These are phyloP conservation scores for Talaromyces thailandensis DNA, from an alignment of 495 filamentous ascomycete genomes.

Conservation along the genomic window DNA sequence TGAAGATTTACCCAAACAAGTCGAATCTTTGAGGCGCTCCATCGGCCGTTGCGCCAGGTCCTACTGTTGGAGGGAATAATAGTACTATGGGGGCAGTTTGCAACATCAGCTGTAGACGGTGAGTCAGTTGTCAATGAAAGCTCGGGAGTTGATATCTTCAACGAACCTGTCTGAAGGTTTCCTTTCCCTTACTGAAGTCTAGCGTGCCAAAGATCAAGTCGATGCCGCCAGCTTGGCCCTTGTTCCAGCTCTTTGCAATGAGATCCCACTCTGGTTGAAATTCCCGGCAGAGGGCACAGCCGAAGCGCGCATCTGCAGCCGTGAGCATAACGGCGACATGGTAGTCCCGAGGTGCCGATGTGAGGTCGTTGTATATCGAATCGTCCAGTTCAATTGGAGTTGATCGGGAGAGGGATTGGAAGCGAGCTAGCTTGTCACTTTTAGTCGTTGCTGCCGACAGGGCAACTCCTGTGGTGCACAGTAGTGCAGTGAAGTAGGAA, in stretches of 20 bases:
- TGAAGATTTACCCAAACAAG: slow-evolving; percentile 65
- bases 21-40: slow-evolving; percentile 71
- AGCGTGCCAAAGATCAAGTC: slow-evolving; percentile 75
- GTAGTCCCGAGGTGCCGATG: slow-evolving; percentile 71
- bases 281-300: slow-evolving; percentile 77
- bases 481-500: slow-evolving; percentile 41
- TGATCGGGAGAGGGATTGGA: slow-evolving; percentile 57
- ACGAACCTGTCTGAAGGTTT: slow-evolving; percentile 79
- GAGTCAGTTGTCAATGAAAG: background rate
- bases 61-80: slow-evolving; percentile 78
- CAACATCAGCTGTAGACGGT: slow-evolving; percentile 60
- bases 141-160: background rate
- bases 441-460: slow-evolving; percentile 19
- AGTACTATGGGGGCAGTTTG: slow-evolving; percentile 91
- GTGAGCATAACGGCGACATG: slow-evolving; percentile 77
- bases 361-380: slow-evolving; percentile 63
- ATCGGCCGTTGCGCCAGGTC: slow-evolving; percentile 68
- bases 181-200: slow-evolving; percentile 80
- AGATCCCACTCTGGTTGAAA: slow-evolving; percentile 95
- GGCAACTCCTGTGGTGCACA: slow-evolving; percentile 36
- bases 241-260: slow-evolving; percentile 77
- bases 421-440: slow-evolving; percentile 50
- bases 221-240: slow-evolving; percentile 62
- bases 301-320: slow-evolving; percentile 74
- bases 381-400: slow-evolving; percentile 70